phyloP scores from a whole-genome alignment of 1,284 basidiomycete species.

The Fistulina hepatica region DNA sequence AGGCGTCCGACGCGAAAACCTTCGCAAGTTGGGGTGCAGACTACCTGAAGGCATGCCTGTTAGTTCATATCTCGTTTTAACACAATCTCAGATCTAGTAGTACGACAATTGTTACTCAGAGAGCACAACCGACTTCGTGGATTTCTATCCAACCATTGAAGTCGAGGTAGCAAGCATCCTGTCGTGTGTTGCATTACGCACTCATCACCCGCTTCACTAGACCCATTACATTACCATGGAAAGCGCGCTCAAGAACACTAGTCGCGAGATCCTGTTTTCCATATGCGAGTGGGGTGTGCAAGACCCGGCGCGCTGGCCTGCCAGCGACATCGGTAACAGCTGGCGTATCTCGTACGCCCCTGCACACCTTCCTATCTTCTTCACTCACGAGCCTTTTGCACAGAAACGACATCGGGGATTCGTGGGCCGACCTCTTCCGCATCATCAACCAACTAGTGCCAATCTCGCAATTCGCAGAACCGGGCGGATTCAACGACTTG shows the following conservation, averaged over 20 bases:
- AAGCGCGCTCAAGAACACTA: slow-evolving; percentile 36
- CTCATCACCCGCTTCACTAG: slow-evolving; percentile 17
- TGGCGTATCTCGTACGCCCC: slow-evolving; percentile 36
- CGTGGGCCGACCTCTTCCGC: slow-evolving; percentile 35
- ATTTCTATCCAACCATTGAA: slow-evolving; percentile 33
- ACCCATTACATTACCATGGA: slow-evolving; percentile 39
- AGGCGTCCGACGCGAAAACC: slow-evolving; percentile 30
- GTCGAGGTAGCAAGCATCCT: slow-evolving; percentile 12
- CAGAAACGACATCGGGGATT: slow-evolving; percentile 38
- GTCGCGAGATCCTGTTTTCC: slow-evolving; percentile 39
- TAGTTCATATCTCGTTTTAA: background rate
- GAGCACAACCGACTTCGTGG: slow-evolving; percentile 33
- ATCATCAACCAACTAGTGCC: slow-evolving; percentile 42
- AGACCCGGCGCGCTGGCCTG: slow-evolving; percentile 40
- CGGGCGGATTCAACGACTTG: too few species aligned
- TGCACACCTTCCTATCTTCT: background rate
- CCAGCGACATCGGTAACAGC: slow-evolving; percentile 33
- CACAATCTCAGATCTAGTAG: slow-evolving; percentile 14
- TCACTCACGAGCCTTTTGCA: background rate
- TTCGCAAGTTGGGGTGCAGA: slow-evolving; percentile 40
- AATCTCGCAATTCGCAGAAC: slow-evolving; percentile 33
- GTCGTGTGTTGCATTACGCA: background rate
- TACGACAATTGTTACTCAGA: slow-evolving; percentile 41
- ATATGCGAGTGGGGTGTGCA: slow-evolving; percentile 46
- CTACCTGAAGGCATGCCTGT: slow-evolving; percentile 30